Percentiles rank a stretch among this genome's conserved stretches.
Conservation (phyloP, 805 yeast species). For the Hanseniaspora vineae region DNA sequence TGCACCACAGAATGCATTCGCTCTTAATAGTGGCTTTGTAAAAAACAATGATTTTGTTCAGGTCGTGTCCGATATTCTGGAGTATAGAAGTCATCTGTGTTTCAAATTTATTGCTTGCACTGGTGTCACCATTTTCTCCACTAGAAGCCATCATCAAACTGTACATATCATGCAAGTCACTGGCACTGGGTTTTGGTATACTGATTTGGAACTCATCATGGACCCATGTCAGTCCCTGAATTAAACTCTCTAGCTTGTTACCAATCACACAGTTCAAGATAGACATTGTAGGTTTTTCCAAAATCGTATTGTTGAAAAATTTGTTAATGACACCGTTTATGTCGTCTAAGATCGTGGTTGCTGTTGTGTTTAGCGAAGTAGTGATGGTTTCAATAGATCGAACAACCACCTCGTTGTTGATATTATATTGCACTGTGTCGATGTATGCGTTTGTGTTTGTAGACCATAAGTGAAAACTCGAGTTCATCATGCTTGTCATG, state of each 20-base stretch:
- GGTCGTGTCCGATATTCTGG: too few species aligned
- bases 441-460: slow-evolving; percentile 44
- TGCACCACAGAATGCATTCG: too few species aligned
- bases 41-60: too few species aligned
- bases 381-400: slow-evolving; percentile 30
- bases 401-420: slow-evolving; percentile 33
- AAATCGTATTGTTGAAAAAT: slow-evolving; percentile 55
- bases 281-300: slow-evolving; percentile 48
- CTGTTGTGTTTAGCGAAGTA: slow-evolving; percentile 43
- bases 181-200: slow-evolving; percentile 34
- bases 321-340: slow-evolving; percentile 46
- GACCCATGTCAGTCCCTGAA: slow-evolving; percentile 71
- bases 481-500: slow-evolving; percentile 11
- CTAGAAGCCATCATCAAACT: slow-evolving; percentile 7
- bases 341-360: slow-evolving; percentile 40
- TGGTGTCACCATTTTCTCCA: not conserved
- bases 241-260: slow-evolving; percentile 50
- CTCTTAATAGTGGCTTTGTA: too few species aligned
- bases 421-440: slow-evolving; percentile 29
- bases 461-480: slow-evolving; percentile 36
- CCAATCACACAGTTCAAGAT: slow-evolving; percentile 74
- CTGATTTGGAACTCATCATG: slow-evolving; percentile 44
- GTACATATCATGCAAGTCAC: slow-evolving; percentile 20
- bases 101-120: not conserved
- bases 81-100: too few species aligned